Evolutionary conservation across 495 filamentous ascomycete species (phyloP), one percentile per base, ranked within the genome.

Genomic region (Corynascus novoguineensis): DNA sequence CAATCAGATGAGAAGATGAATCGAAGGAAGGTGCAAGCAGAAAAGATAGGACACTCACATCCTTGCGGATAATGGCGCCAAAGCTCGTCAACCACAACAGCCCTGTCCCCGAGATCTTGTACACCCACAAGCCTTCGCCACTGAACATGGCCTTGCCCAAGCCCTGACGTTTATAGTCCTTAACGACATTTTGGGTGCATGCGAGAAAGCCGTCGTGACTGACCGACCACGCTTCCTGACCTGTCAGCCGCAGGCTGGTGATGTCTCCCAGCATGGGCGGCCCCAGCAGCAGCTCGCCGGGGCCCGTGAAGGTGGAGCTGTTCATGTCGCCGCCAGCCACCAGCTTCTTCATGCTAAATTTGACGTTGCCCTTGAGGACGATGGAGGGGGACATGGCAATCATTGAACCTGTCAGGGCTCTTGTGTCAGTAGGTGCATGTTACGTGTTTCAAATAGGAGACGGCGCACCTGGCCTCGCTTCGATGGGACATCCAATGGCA

Each of bases 11-110:
- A 29, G 21, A 34, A 50, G 14, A 12, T 22, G 15, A 24, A 7
- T 11, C 32, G 0, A 2, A 27, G n/a, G 7, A 25, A 19, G 42
- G 11, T 14, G 14, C 4, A 40, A 45, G n/a, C n/a, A 48, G 21
- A 52, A 1, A 24, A n/a, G 12, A 40, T 27, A 50, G 10, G n/a
- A 50, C 10, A 80, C 86, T 75, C 72, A 96, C 89, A 70, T 98
- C 92, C 73, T 97, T 97, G 64, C 89, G 81, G 56, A 98, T 87
- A 57, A 98, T 96, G 3, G 95, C 93, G 1, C 93, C 93, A 58
- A 97, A 91, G 64, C 89, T 95, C 8, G 88, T 89, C 31, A 97
- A 72, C 87, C 91, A 98, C 28, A 96, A 58, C 29, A 97, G 68
- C 0, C 93, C 93, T 5, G 71, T 77, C 0, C 92, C 92, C 10